These are phyloP conservation scores for Combretum micranthum DNA, from an alignment of 345 rosid species.

Conservation along the genomic window DNA sequence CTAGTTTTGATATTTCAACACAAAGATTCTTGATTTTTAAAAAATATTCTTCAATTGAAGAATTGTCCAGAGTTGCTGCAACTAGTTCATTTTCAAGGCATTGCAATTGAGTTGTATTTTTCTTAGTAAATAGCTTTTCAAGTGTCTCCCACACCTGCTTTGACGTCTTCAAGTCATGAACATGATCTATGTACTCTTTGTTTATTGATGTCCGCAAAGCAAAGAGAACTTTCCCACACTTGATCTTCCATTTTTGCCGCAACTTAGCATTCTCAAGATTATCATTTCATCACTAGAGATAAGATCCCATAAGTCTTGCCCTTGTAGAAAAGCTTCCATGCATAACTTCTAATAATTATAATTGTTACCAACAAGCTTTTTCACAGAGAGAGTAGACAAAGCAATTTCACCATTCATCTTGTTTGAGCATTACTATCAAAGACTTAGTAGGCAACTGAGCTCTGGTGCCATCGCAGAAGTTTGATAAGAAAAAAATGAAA, in stretches of 20 bases:
- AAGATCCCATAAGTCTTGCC: conserved; percentile 5
- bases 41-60: conserved; percentile 8
- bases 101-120: conserved; percentile 1
- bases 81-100: conserved; percentile 9
- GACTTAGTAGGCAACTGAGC: too few relatives aligned
- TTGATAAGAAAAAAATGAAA: too few relatives aligned
- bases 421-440: too few relatives aligned
- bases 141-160: conserved; percentile 5
- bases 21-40: neutral
- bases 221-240: conserved; percentile 2
- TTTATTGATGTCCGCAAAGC: conserved; percentile 3
- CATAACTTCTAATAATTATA: conserved; percentile 3
- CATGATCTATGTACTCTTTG: conserved; percentile 15
- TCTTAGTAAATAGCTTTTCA: conserved; percentile 1
- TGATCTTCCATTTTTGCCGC: neutral
- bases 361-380: conserved; percentile 8
- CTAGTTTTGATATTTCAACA: conserved; percentile 9
- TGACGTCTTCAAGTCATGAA: conserved; percentile 2
- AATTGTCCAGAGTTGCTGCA: neutral
- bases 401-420: too few relatives aligned
- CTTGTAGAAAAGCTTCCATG: conserved; percentile 7
- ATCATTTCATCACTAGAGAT: neutral
- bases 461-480: too few relatives aligned
- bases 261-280: neutral
- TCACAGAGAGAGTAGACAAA: neutral